Evolutionary conservation across 176 grass and related monocot genomes (phyloP), one percentile per base, ranked within the genome.

Genomic region (Oryza rufipogon): DNA sequence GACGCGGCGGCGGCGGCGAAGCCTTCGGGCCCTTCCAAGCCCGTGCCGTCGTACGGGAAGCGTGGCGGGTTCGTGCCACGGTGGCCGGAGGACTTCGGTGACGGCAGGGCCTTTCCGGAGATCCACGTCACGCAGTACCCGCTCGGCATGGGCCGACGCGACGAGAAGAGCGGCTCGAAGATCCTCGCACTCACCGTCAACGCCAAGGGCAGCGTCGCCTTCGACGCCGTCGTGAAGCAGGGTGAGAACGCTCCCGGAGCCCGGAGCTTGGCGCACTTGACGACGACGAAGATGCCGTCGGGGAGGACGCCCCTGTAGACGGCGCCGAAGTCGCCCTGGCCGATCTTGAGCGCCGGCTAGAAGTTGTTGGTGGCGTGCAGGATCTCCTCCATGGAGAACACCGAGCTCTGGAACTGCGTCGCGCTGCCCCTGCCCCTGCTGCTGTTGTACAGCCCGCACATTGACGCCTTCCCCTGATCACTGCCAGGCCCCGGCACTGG

Each of bases 141-240:
- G 14, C 87, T 95, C 47, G 90, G 90, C 69, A 95, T 95, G 95
- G 95, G 96, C 45, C 82, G 92, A 17, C 94, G 90, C 80, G 92
- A 98, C 70, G 92, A 93, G 73, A 95, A 95, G 84, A 76, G 89
- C 30, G 92, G 92, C 2, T 91, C 96, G 30, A 93, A 95, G 73
- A 98, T 98, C 80, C 91, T 98, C 3, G 89, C 96, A 2, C 89
- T 98, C 51, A 98, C 91, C 23, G 96, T 98, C 30, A 92, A 98
- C 83, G 90, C 91, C 28, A 79, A 75, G 17, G 96, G 96, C 9
- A 85, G 94, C 81, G 87, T 98, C 28, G 96, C 96, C 68, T 98
- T 98, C 75, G 96, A 98, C 83, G 96, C 96, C 13, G 77, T 98
- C 47, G 93, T 98, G 58, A 98, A 98, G 90, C 96, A 98, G 86